Conservation (phyloP, 768 basidiomycete genomes). For the Boletus rufocinnamomeus region DNA sequence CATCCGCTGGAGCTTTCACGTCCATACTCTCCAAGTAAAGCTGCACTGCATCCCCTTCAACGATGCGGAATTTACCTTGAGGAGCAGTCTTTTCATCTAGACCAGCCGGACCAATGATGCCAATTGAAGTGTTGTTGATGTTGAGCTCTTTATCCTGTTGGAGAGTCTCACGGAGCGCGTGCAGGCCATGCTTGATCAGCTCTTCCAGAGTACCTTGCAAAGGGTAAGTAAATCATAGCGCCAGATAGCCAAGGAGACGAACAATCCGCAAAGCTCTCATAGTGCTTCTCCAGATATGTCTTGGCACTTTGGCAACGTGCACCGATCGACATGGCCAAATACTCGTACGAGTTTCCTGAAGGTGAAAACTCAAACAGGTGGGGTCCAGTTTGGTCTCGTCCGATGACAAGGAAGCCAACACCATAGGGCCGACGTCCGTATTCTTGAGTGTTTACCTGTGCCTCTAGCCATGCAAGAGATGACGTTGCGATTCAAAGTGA, state of each 20-base stretch:
- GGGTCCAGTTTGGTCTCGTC: conserved; percentile 93
- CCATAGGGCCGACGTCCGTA: conserved; percentile 98
- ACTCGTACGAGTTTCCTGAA: conserved; percentile 95
- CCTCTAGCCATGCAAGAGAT: conserved; percentile 56
- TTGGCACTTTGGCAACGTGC: conserved; percentile 98
- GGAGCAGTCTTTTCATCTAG: conserved; percentile 54
- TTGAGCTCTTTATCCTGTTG: conserved; percentile 98
- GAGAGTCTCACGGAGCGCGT: conserved; percentile 93
- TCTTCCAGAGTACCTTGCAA: conserved; percentile 76
- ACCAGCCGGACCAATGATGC: conserved; percentile 80
- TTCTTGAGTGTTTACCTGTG: conserved; percentile 98
- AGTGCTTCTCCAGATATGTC: conserved; percentile 96
- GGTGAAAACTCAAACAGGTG: conserved; percentile 99
- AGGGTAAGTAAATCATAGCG: background rate
- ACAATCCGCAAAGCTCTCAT: conserved; percentile 86
- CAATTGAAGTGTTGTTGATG: conserved; percentile 91
- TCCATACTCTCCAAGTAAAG: conserved; percentile 79
- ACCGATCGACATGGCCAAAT: conserved; percentile 98
- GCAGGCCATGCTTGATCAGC: conserved; percentile 89
- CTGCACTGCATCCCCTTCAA: conserved; percentile 80
- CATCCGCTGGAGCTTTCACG: conserved; percentile 57
- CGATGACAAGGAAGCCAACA: conserved; percentile 97
- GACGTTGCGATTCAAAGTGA: background rate
- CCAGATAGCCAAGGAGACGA: conserved; percentile 30
- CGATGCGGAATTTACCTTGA: conserved; percentile 74